Conservation (phyloP, 768 basidiomycete genomes). For the Boletus reticuloceps region DNA sequence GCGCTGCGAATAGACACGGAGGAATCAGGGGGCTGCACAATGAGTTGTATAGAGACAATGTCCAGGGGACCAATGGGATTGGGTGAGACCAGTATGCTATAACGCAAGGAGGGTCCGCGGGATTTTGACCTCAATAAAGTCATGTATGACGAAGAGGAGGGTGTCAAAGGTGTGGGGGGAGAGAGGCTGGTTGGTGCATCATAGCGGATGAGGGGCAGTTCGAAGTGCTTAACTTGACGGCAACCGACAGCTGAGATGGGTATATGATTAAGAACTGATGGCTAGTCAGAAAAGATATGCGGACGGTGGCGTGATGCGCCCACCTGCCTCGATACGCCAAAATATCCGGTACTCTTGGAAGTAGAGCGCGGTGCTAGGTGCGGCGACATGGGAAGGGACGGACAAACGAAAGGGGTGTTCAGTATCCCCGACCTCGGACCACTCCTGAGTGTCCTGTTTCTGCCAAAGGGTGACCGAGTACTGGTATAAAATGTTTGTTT, state of each 20-base stretch:
- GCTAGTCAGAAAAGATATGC: constrained; percentile 17
- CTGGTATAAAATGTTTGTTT: constrained; percentile 69
- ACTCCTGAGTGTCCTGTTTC: constrained; percentile 55
- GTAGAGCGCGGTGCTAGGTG: constrained; percentile 62
- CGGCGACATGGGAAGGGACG: constrained; percentile 58
- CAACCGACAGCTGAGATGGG: constrained; percentile 65
- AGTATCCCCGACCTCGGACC: constrained; percentile 58
- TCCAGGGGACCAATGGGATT: constrained; percentile 70
- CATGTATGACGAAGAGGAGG: constrained; percentile 36
- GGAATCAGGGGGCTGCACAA: constrained; percentile 59
- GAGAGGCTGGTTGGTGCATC: constrained; percentile 50
- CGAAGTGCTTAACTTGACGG: constrained; percentile 66
- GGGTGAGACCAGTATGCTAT: constrained; percentile 53
- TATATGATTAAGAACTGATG: constrained; percentile 62
- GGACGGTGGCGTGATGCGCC: constrained; percentile 26
- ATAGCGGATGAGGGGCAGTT: constrained; percentile 69
- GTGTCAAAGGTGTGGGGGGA: constrained; percentile 34
- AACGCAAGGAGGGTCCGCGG: constrained; percentile 57
- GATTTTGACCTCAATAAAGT: constrained; percentile 49
- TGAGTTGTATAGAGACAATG: constrained; percentile 63
- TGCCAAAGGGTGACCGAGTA: constrained; percentile 66
- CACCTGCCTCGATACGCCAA: constrained; percentile 84
- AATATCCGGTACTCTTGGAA: constrained; percentile 77
- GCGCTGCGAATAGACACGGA: constrained; percentile 58
- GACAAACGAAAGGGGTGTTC: constrained; percentile 72